Evolutionary conservation across 176 grass and related monocot species (phyloP), one percentile per base, ranked within the genome.

Genomic region (Neostapfia colusana): DNA sequence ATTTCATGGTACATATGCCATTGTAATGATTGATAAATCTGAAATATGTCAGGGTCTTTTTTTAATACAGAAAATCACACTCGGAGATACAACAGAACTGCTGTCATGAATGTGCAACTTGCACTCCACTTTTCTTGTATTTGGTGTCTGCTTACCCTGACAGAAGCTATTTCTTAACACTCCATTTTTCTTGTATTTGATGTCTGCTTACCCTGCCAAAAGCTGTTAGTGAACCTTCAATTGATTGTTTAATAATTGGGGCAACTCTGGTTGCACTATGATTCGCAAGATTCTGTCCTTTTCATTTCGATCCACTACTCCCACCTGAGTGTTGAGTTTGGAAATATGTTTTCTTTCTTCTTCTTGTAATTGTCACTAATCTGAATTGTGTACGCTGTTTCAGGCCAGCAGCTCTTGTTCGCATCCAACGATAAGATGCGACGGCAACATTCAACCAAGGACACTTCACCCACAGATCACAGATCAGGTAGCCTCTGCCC

Each of bases 391-490:
- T 43, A 41, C 53, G 23, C 36, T 27, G 36, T 41, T 27, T 27
- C 0, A 26, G n/a, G 25, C n/a, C n/a, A n/a, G n/a, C 73, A n/a
- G 39, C 73, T 45, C 34, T 45, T 43, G 8, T 44, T 44, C 49
- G 17, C 17, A 21, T 20, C 51, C 20, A 23, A 23, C 23, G 51
- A 55, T 55, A 20, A 7, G 51, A 23, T 31, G 31, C 45, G 45
- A 14, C 21, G 51, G 51, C 21, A 55, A 55, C 20, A 55, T 55
- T 55, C n/a, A 24, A 18, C 48, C 48, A 18, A 20, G 48, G 48
- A 50, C 16, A 7, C 44, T 46, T 15, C 44, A 74, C 72, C 72
- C 72, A 60, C 57, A 75, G 56, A 20, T 51, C 72, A 60, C 57
- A 75, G 56, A 20, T 51, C 17, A 50, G 49, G 16, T 49, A 14